Evolutionary conservation across 2,329 filamentous ascomycete genomes (phyloP), one percentile per base, ranked within the genome.

Genomic region (Colletotrichum limetticola): DNA sequence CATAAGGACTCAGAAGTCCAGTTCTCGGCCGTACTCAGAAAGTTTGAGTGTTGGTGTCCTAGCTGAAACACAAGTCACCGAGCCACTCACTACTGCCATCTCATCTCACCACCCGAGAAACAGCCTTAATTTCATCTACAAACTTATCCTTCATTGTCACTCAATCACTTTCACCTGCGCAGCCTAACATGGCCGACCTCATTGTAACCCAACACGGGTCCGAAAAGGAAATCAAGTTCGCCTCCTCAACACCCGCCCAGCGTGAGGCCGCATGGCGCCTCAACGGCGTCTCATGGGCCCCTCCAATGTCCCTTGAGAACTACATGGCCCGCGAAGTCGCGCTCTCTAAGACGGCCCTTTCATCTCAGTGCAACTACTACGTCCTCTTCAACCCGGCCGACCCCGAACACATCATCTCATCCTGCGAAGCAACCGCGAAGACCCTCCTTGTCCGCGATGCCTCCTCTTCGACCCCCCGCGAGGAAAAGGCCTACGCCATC

Each of bases 371-470:
- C 74, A 76, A 59, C 37, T 80, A 80, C 73, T 84, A 79, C 78
- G 77, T 82, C 9, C 72, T 83, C 14, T 77, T 77, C 26, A 73
- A 77, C 61, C 77, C 76, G 19, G 74, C 76, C 4, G 76, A 82
- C 16, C 78, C 77, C 12, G 64, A 74, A 2, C 76, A 76, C 35
- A 74, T 84, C 63, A 76, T 84, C 22, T 79, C 82, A 7, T 83
- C 80, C 68, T 84, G 82, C 76, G 71, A 74, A n/a, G 62, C 68
- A 7, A 67, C 63, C 57, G 71, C 71, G 28, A 74, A 74, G 68
- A 78, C 76, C 30, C 76, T 80, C 16, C 75, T 80, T 67, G 71
- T 79, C 52, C 76, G 76, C 56, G 67, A 76, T 5, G 76, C 75
- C 64, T 56, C 60, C 26, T 55, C 74, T 73, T 61, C 62, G 68